These are phyloP conservation scores for Thelonectria discophora DNA, from an alignment of 2,329 filamentous ascomycete species.

Conservation along the genomic window DNA sequence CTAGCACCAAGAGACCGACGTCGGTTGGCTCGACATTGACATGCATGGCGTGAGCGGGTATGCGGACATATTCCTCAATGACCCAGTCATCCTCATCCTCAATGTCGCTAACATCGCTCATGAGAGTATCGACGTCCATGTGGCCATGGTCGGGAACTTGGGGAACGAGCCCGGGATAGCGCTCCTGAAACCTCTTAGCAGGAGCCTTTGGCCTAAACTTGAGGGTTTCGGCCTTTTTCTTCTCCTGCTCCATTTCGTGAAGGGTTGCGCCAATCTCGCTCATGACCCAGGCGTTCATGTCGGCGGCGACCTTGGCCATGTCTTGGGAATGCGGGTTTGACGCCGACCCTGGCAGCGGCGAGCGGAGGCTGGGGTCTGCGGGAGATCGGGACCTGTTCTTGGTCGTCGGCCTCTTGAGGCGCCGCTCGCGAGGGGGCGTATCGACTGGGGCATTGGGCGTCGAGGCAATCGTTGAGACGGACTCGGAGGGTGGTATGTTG, in stretches of 20 bases:
- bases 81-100: conserved; percentile 66
- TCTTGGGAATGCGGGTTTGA: conserved; percentile 51
- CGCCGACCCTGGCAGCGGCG: conserved; percentile 47
- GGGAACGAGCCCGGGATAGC: conserved; percentile 55
- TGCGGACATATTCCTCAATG: conserved; percentile 70
- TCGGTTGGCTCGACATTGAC: conserved; percentile 58
- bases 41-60: conserved; percentile 62
- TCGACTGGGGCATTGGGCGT: conserved; percentile 17
- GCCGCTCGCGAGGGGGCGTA: conserved; percentile 34
- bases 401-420: conserved; percentile 48
- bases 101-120: conserved; percentile 53
- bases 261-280: conserved; percentile 65
- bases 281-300: conserved; percentile 68
- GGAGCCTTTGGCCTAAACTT: conserved; percentile 66
- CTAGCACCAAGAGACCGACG: conserved; percentile 65
- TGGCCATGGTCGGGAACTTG: conserved; percentile 19
- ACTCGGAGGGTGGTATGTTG: conserved; percentile 21
- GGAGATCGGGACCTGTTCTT: conserved; percentile 39
- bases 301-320: conserved; percentile 60
- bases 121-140: conserved; percentile 46
- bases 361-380: conserved; percentile 31
- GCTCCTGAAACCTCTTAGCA: conserved; percentile 62
- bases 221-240: conserved; percentile 43
- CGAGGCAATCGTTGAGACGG: conserved; percentile 6
- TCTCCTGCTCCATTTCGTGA: conserved; percentile 56